A percentile compares a stretch with the other conserved stretches of the same genome.
Evolutionary conservation across 805 yeast species (phyloP).

Genomic region (Ogataea methylovora): DNA sequence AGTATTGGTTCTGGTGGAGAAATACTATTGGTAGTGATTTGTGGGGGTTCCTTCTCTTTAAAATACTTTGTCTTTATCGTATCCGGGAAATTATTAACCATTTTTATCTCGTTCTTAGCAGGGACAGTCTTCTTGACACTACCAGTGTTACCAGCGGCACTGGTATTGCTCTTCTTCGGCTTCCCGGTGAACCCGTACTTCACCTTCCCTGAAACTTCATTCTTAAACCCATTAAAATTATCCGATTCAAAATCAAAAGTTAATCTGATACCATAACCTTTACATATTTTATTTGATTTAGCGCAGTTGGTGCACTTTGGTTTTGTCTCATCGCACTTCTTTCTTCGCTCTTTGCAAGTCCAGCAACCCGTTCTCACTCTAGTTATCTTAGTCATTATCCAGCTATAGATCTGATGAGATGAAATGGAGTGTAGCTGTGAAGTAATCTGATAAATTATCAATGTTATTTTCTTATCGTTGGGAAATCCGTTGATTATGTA

Average conservation of each 20-base stretch:
- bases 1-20: background rate
- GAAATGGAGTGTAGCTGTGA: background rate
- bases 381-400: background rate
- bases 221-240: constrained; percentile 1
- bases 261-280: constrained; percentile 25
- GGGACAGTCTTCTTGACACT: background rate
- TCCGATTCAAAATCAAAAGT: constrained; percentile 1
- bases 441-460: background rate
- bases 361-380: constrained; percentile 1
- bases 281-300: constrained; percentile 30
- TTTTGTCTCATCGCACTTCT: constrained; percentile 34
- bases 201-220: constrained; percentile 2
- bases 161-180: constrained; percentile 1
- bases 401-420: no score
- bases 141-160: background rate
- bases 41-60: background rate
- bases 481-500: no score
- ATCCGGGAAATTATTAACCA: constrained; percentile 2
- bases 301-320: constrained; percentile 37
- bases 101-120: background rate
- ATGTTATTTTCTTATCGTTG: no score
- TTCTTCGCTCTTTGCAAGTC: constrained; percentile 1
- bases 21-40: background rate
- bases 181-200: constrained; percentile 5
- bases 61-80: constrained; percentile 1